Evolutionary conservation across 1,284 basidiomycete species (phyloP).

Genomic region (Tylopilus sp.): DNA sequence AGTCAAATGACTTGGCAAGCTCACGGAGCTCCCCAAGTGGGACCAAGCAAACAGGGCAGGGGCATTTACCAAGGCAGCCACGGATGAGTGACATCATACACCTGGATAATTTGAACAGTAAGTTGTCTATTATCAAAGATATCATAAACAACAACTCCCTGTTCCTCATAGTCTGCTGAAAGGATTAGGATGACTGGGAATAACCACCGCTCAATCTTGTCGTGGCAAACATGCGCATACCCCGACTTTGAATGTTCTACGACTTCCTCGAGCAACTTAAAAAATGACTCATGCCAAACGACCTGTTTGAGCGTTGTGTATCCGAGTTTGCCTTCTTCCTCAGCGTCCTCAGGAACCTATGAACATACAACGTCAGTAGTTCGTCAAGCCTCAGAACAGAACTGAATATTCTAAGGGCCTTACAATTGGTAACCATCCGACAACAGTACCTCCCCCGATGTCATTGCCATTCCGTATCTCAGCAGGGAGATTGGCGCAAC

Average conservation of each 20-base stretch:
- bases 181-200: constrained; percentile 29
- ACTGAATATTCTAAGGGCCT: too few relatives aligned
- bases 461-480: constrained; percentile 49
- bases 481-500: constrained; percentile 47
- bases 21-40: constrained; percentile 16
- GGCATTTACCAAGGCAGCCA: constrained; percentile 21
- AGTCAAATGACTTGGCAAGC: constrained; percentile 11
- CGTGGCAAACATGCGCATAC: constrained; percentile 15
- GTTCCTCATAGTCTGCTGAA: constrained; percentile 29
- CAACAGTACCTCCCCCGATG: constrained; percentile 49
- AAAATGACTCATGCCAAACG: constrained; percentile 42
- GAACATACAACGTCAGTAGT: background rate
- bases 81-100: constrained; percentile 32
- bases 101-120: background rate
- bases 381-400: too few relatives aligned
- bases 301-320: constrained; percentile 46
- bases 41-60: constrained; percentile 25
- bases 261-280: constrained; percentile 25
- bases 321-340: constrained; percentile 36
- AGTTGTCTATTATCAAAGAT: constrained; percentile 18
- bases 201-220: constrained; percentile 13
- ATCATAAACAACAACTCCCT: constrained; percentile 25
- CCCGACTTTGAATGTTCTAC: constrained; percentile 4
- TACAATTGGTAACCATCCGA: constrained; percentile 56
- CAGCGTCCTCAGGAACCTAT: constrained; percentile 40